Conservation (phyloP, 78 protist species). For the Dictyostelium firmibasis region DNA sequence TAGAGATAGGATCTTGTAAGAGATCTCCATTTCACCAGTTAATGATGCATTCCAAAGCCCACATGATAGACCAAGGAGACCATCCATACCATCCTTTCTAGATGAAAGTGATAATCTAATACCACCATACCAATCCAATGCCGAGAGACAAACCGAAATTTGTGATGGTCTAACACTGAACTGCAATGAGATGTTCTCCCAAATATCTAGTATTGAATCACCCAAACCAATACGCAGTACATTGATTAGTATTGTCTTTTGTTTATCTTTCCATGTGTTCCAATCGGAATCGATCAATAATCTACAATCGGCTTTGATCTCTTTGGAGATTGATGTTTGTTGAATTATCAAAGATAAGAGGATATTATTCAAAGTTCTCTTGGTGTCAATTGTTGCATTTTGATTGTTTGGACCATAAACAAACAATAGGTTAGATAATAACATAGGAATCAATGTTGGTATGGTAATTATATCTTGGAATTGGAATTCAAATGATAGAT, state of each 20-base stretch:
- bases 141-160: neutral
- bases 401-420: slow-evolving; percentile 22
- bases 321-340: slow-evolving; percentile 24
- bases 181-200: slow-evolving; percentile 19
- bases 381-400: neutral
- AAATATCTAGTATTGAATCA: slow-evolving; percentile 15
- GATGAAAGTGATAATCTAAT: slow-evolving; percentile 2
- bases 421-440: slow-evolving; percentile 2
- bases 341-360: slow-evolving; percentile 5
- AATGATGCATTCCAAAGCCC: slow-evolving; percentile 43
- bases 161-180: slow-evolving; percentile 16
- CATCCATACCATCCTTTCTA: slow-evolving; percentile 74
- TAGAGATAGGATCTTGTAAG: neutral
- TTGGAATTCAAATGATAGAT: slow-evolving; percentile 59
- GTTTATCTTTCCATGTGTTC: slow-evolving; percentile 10
- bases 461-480: slow-evolving; percentile 14
- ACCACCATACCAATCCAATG: slow-evolving; percentile 37
- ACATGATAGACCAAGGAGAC: slow-evolving; percentile 56
- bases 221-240: slow-evolving; percentile 2
- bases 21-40: slow-evolving; percentile 19
- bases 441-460: slow-evolving; percentile 14
- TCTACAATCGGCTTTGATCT: neutral
- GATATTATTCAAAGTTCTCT: slow-evolving; percentile 22
- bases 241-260: neutral
- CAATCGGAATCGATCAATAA: slow-evolving; percentile 9